phyloP scores from a whole-genome alignment of 106 monocot genomes.

The Platanthera guangdongensis region DNA sequence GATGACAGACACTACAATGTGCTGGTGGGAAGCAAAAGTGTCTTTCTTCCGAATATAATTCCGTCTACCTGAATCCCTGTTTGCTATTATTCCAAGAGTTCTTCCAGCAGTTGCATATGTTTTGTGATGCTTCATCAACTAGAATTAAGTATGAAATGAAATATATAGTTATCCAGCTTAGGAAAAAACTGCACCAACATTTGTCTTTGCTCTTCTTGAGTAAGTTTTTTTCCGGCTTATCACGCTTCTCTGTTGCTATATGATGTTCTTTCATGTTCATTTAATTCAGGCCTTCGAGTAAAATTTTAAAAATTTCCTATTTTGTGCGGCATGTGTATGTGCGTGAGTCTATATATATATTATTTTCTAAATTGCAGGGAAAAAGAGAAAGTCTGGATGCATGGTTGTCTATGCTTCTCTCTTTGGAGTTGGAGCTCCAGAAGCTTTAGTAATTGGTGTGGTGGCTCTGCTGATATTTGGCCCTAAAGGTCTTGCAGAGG shows the following conservation, averaged over 20 bases:
- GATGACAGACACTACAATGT: neutral
- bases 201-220: neutral
- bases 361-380: slow-evolving; percentile 29
- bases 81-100: neutral
- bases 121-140: neutral
- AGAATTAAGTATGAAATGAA: neutral
- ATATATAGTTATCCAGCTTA: neutral
- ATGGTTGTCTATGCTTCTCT: slow-evolving; percentile 66
- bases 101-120: neutral
- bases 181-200: neutral
- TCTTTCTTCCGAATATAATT: neutral
- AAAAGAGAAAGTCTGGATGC: slow-evolving; percentile 31
- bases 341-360: neutral
- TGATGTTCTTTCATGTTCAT: neutral
- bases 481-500: slow-evolving; percentile 97
- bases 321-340: neutral
- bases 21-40: neutral
- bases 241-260: neutral
- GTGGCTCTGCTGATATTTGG: slow-evolving; percentile 94
- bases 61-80: neutral
- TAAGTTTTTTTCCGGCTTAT: neutral
- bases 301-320: neutral
- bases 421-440: slow-evolving; percentile 97
- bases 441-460: slow-evolving; percentile 94
- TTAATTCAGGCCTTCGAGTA: neutral